Conservation (phyloP, 352 stramenopile genomes). For the Peronospora destructor region DNA sequence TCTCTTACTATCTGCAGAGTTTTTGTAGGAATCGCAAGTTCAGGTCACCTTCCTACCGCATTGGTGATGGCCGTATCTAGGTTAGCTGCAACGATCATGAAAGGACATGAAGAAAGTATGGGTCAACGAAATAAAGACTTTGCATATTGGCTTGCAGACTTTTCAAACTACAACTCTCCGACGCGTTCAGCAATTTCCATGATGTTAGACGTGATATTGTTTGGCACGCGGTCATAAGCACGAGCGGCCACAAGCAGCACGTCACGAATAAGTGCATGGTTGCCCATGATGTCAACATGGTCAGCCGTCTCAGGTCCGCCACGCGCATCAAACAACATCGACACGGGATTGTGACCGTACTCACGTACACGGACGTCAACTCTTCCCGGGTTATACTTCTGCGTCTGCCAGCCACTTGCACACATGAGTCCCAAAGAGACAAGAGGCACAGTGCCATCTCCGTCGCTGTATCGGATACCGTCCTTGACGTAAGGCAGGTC, state of each 20-base stretch:
- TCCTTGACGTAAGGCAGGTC: conserved; percentile 67
- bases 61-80: conserved; percentile 1
- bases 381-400: conserved; percentile 81
- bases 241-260: conserved; percentile 50
- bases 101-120: neutral
- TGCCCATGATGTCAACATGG: conserved; percentile 95
- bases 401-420: conserved; percentile 72
- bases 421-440: conserved; percentile 94
- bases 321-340: conserved; percentile 62
- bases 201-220: conserved; percentile 67
- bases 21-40: conserved; percentile 6
- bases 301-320: conserved; percentile 76
- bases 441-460: conserved; percentile 90
- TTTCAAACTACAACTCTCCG: conserved; percentile 26
- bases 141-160: conserved; percentile 5
- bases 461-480: conserved; percentile 84
- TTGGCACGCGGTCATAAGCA: conserved; percentile 64
- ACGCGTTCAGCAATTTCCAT: conserved; percentile 56
- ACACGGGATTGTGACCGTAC: conserved; percentile 68
- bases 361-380: conserved; percentile 83
- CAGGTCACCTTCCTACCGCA: conserved; percentile 2
- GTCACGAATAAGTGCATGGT: conserved; percentile 85
- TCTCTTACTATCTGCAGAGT: conserved; percentile 4
- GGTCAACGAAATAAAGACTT: conserved; percentile 5
- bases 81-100: conserved; percentile 1